A percentile compares a stretch with the other conserved stretches of the same genome.
These are phyloP conservation scores for Ophiocordyceps australis DNA, from an alignment of 2,329 filamentous ascomycete species.

Conservation along the genomic window DNA sequence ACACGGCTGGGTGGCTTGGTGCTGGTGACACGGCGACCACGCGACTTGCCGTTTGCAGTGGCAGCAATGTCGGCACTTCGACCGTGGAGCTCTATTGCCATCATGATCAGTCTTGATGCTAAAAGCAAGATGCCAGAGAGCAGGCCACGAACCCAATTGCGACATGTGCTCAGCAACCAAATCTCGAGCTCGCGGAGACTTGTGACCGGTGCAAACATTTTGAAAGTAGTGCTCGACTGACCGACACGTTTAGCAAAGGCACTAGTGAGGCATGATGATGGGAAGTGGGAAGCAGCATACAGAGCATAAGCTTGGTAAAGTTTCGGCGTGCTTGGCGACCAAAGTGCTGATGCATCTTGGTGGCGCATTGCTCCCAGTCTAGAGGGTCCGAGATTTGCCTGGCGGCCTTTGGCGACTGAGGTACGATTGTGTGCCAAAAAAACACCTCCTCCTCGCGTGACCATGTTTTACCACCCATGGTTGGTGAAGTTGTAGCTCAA, in stretches of 20 bases:
- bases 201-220: slow-evolving; percentile 17
- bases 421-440: slow-evolving; percentile 26
- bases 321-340: slow-evolving; percentile 14
- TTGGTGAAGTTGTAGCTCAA: slow-evolving; percentile 2
- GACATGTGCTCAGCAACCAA: slow-evolving; percentile 16
- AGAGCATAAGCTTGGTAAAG: slow-evolving; percentile 20
- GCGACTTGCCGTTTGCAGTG: no score
- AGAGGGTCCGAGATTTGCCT: slow-evolving; percentile 2
- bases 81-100: neutral
- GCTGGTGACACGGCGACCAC: no score
- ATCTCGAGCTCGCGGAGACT: slow-evolving; percentile 15
- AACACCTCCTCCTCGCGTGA: slow-evolving; percentile 24
- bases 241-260: no score
- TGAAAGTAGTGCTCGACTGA: slow-evolving; percentile 29
- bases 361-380: slow-evolving; percentile 19
- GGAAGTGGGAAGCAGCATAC: slow-evolving; percentile 11
- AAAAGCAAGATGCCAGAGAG: neutral
- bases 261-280: no score
- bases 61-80: neutral
- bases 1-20: no score
- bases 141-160: slow-evolving; percentile 7
- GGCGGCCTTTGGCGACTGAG: slow-evolving; percentile 15
- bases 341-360: slow-evolving; percentile 18
- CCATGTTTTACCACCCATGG: slow-evolving; percentile 35
- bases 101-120: neutral